Conservation (phyloP, 768 basidiomycete genomes). For the Rhizopogon salebrosus region DNA sequence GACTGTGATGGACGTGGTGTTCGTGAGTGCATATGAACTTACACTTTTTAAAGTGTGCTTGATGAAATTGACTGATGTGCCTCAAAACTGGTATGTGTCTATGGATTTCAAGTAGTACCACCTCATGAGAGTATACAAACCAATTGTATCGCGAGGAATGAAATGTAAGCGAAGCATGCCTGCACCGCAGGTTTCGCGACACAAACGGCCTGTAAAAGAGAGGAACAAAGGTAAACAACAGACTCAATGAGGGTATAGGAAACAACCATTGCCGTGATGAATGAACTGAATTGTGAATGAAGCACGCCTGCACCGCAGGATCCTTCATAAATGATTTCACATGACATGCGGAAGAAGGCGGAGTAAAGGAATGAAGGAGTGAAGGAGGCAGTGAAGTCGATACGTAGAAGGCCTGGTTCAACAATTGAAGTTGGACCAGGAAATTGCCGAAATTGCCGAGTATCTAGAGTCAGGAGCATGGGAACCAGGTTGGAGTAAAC, state of each 20-base stretch:
- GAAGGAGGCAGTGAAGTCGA: background rate
- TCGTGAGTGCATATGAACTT: background rate
- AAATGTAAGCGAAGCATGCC: background rate
- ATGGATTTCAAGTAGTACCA: background rate
- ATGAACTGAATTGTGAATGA: background rate
- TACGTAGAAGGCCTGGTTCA: conserved; percentile 1
- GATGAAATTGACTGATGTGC: no score
- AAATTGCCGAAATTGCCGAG: conserved; percentile 36
- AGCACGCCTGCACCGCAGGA: background rate
- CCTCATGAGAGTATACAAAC: background rate
- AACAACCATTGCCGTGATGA: background rate
- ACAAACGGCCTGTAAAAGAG: background rate
- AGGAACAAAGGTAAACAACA: background rate
- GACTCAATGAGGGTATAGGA: background rate
- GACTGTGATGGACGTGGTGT: background rate
- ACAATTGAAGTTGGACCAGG: conserved; percentile 64
- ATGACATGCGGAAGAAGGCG: background rate
- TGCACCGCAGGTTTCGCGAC: background rate
- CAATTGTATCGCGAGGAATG: background rate
- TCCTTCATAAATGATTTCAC: background rate
- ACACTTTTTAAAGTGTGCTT: background rate
- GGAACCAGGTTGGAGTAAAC: conserved; percentile 46
- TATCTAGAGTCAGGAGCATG: conserved; percentile 33
- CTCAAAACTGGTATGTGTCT: background rate
- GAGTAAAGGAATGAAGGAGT: background rate